A percentile compares a stretch with the other conserved stretches of the same genome.
phyloP scores from a whole-genome alignment of 1,284 basidiomycete genomes.

The Ganoderma multipileum region DNA sequence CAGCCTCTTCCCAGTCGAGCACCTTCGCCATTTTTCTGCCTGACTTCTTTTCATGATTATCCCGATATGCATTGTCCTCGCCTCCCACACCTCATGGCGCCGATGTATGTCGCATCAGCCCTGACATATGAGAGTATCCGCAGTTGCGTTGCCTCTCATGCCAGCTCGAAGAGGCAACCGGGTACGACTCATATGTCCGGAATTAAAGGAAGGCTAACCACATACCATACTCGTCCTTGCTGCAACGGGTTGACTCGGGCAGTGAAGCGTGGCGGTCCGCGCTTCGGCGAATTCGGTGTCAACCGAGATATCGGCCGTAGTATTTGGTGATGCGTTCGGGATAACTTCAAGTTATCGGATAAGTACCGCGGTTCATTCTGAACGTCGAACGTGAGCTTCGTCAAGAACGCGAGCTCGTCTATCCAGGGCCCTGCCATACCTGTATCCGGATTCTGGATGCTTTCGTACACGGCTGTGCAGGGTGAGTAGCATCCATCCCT shows the following conservation, averaged over 20 bases:
- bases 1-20: constrained; percentile 12
- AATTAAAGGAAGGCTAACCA: constrained; percentile 20
- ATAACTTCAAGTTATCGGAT: no score
- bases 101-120: background rate
- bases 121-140: constrained; percentile 14
- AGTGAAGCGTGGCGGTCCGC: constrained; percentile 16
- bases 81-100: constrained; percentile 10
- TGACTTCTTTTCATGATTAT: constrained; percentile 11
- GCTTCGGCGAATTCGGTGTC: constrained; percentile 21
- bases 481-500: constrained; percentile 20
- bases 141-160: constrained; percentile 1
- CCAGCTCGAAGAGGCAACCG: constrained; percentile 2
- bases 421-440: constrained; percentile 16
- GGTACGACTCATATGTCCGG: constrained; percentile 16
- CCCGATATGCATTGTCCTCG: constrained; percentile 17
- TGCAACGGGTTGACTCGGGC: constrained; percentile 20
- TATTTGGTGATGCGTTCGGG: constrained; percentile 8
- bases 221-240: constrained; percentile 22
- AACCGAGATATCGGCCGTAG: constrained; percentile 2
- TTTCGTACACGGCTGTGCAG: constrained; percentile 12
- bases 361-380: constrained; percentile 10
- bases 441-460: constrained; percentile 27
- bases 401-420: background rate
- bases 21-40: constrained; percentile 14
- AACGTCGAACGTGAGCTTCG: background rate